phyloP scores from a whole-genome alignment of 2,329 filamentous ascomycete species.

The Proliferodiscus dingleyae region DNA sequence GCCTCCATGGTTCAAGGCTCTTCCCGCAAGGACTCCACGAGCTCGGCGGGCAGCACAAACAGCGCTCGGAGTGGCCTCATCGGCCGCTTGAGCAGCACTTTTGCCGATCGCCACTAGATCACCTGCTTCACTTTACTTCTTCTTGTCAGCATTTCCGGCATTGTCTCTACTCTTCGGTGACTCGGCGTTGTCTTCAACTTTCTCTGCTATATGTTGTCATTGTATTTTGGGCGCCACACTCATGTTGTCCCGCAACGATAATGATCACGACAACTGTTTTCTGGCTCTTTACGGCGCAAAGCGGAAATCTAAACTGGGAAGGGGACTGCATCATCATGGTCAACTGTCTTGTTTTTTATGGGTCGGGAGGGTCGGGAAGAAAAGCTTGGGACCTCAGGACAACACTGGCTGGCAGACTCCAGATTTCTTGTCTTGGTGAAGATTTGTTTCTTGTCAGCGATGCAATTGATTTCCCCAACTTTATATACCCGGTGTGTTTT shows the following conservation, averaged over 20 bases:
- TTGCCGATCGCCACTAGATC: constrained; percentile 17
- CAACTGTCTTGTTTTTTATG: constrained; percentile 8
- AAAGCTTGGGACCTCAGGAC: constrained; percentile 27
- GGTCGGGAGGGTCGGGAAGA: constrained; percentile 8
- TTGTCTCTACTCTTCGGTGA: constrained; percentile 12
- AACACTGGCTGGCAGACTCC: constrained; percentile 28
- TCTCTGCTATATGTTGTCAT: no score
- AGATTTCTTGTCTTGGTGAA: constrained; percentile 24
- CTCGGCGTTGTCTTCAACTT: constrained; percentile 5
- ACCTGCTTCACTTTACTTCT: not conserved
- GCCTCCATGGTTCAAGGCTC: constrained; percentile 8
- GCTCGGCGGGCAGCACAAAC: constrained; percentile 15
- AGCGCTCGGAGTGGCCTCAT: constrained; percentile 22
- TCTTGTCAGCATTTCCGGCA: not conserved
- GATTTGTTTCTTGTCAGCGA: constrained; percentile 21
- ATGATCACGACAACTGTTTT: no score
- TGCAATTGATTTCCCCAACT: constrained; percentile 25
- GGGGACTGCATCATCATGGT: constrained; percentile 10
- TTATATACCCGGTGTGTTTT: constrained; percentile 21
- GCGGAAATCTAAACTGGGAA: constrained; percentile 11
- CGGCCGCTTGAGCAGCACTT: constrained; percentile 20
- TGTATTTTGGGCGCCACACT: no score
- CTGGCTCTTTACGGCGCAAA: no score
- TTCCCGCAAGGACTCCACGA: constrained; percentile 23
- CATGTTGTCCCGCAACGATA: no score